These are phyloP conservation scores for Nepenthes alata DNA, from an alignment of 179 eudicot genomes.

Conservation along the genomic window DNA sequence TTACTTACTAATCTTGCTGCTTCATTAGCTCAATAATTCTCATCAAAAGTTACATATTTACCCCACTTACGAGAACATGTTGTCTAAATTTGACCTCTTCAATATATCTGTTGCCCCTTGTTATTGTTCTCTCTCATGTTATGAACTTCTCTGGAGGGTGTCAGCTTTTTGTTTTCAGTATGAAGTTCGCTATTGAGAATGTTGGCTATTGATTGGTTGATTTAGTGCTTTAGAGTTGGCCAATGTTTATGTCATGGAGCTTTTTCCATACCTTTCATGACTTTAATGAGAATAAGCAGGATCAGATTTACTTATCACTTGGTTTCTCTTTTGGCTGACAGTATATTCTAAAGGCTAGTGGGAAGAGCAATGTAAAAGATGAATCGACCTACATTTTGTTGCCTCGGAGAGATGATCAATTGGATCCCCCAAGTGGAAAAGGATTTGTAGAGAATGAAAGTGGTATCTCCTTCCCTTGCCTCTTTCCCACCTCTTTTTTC, in stretches of 20 bases:
- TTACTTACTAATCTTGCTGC: no score
- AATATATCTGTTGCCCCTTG: no score
- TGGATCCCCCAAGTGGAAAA: slow-evolving; percentile 29
- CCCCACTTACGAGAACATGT: no score
- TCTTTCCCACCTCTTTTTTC: not conserved
- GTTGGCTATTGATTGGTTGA: no score
- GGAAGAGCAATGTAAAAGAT: slow-evolving; percentile 56
- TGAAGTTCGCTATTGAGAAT: no score
- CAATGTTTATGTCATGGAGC: not conserved
- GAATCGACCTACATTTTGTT: slow-evolving; percentile 39
- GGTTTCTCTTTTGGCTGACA: slow-evolving; percentile 14
- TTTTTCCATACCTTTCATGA: not conserved
- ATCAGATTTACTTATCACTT: slow-evolving; percentile 2
- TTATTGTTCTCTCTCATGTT: no score
- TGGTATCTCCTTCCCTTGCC: slow-evolving; percentile 25
- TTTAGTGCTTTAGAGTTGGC: not conserved
- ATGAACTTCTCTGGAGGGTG: no score
- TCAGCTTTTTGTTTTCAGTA: no score
- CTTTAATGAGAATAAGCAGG: not conserved
- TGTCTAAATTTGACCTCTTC: no score
- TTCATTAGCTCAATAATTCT: no score
- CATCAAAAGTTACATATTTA: no score
- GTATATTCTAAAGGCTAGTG: slow-evolving; percentile 59
- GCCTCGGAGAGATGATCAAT: slow-evolving; percentile 40
- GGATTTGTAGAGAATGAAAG: slow-evolving; percentile 30